A percentile compares a stretch with the other conserved stretches of the same genome.
Evolutionary conservation across 257 asterid species (phyloP).

Genomic region (Leonotis leonurus): DNA sequence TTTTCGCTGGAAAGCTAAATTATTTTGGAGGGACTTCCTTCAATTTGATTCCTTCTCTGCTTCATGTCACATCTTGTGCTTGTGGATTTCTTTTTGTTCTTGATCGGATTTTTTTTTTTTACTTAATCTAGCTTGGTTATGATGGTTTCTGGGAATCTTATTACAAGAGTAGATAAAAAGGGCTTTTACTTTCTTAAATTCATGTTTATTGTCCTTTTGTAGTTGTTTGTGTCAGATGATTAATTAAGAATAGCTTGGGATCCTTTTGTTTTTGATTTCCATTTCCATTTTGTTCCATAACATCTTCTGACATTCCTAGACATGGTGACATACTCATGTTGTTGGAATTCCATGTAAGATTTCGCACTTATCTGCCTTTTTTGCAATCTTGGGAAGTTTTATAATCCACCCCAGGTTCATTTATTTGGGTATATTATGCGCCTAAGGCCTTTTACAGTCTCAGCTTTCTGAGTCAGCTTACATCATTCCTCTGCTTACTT

Average conservation of each 20-base stretch:
- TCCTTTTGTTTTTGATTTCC: not conserved
- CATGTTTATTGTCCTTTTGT: conserved; percentile 17
- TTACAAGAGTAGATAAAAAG: conserved; percentile 13
- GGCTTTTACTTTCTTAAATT: conserved; percentile 10
- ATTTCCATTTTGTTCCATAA: conserved; percentile 21
- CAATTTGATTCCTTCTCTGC: no score
- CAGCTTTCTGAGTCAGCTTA: conserved; percentile 52
- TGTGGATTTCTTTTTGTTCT: not conserved
- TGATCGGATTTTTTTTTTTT: not conserved
- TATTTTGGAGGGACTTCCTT: not conserved
- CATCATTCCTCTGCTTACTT: conserved; percentile 25
- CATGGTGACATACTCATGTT: conserved; percentile 13
- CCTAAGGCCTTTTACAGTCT: conserved; percentile 3
- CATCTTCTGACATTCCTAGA: conserved; percentile 26
- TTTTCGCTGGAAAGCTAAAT: not conserved
- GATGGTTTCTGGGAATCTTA: conserved; percentile 13
- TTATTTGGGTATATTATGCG: conserved; percentile 19
- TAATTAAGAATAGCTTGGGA: conserved; percentile 20
- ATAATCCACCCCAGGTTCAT: conserved; percentile 27
- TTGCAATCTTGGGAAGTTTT: conserved; percentile 18
- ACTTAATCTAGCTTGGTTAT: not conserved
- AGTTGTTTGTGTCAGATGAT: conserved; percentile 8
- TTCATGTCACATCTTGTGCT: no score
- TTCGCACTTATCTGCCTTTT: conserved; percentile 35
- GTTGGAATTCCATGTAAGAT: conserved; percentile 47